Percentiles rank a stretch among this genome's conserved stretches.
These are phyloP conservation scores for Yarrowia alimentaria DNA, from an alignment of 805 yeast species.

Conservation along the genomic window DNA sequence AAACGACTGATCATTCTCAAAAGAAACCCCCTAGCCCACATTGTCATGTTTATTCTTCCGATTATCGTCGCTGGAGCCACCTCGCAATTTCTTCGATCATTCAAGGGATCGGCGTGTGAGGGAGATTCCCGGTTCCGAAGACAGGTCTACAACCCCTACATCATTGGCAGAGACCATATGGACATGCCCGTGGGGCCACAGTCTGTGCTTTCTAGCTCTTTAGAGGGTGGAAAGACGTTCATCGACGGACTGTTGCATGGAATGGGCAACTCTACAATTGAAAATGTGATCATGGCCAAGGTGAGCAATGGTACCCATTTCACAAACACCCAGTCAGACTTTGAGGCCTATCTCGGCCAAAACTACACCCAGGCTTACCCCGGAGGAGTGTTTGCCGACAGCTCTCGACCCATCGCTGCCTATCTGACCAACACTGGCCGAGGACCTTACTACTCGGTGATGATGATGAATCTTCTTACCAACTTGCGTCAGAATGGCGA, in stretches of 20 bases:
- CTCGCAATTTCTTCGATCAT: conserved; percentile 31
- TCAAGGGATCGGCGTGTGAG: conserved; percentile 32
- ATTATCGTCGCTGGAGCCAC: conserved; percentile 38
- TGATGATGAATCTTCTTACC: conserved; percentile 36
- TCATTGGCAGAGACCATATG: conserved; percentile 13
- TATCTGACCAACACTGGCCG: conserved; percentile 35
- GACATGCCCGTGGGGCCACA: conserved; percentile 31
- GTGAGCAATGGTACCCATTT: conserved; percentile 29
- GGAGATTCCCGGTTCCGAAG: conserved; percentile 25
- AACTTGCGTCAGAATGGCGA: conserved; percentile 38
- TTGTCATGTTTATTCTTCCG: conserved; percentile 37
- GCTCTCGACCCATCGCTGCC: conserved; percentile 34
- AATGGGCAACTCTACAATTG: conserved; percentile 21
- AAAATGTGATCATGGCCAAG: conserved; percentile 23
- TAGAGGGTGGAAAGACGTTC: conserved; percentile 29
- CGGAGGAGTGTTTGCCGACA: conserved; percentile 38
- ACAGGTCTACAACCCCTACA: conserved; percentile 30
- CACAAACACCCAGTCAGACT: conserved; percentile 31
- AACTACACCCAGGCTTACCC: conserved; percentile 37
- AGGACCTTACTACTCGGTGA: conserved; percentile 34
- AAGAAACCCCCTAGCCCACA: conserved; percentile 37
- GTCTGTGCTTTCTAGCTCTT: neutral
- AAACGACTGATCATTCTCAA: conserved; percentile 37
- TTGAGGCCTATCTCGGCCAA: conserved; percentile 31
- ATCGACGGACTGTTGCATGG: conserved; percentile 18